phyloP scores from a whole-genome alignment of 768 basidiomycete species.

The Nevesoporus exiguus region DNA sequence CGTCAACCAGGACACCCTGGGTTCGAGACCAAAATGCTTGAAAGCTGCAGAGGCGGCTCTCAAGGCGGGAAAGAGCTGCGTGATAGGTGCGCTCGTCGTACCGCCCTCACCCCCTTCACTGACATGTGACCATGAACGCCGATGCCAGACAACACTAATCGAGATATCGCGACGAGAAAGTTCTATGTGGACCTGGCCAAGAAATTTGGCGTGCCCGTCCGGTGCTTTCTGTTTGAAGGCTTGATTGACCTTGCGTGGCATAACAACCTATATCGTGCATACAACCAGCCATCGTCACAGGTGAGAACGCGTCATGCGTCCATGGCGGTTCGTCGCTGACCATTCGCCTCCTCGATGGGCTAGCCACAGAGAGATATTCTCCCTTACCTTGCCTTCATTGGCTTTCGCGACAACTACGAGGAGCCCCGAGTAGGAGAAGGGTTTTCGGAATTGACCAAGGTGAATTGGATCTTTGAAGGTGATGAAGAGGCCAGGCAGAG shows the following conservation, averaged over 20 bases:
- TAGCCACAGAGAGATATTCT: conserved; percentile 51
- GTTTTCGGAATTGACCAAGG: conserved; percentile 66
- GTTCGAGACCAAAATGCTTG: conserved; percentile 72
- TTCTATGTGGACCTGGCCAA: conserved; percentile 68
- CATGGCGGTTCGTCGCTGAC: conserved; percentile 1
- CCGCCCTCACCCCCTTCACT: no score
- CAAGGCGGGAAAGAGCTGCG: conserved; percentile 57
- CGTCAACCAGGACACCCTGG: conserved; percentile 83
- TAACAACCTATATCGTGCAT: conserved; percentile 88
- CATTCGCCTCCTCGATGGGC: neutral
- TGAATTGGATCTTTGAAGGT: conserved; percentile 82
- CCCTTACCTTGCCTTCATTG: conserved; percentile 56
- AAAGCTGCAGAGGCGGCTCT: conserved; percentile 57
- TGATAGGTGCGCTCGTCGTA: conserved; percentile 58
- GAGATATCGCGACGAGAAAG: conserved; percentile 63
- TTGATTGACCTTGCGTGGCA: conserved; percentile 86
- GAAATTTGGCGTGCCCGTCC: conserved; percentile 47
- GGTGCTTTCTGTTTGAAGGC: conserved; percentile 75
- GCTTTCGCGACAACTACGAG: conserved; percentile 61
- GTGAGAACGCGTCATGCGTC: conserved; percentile 2
- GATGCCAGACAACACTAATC: conserved; percentile 84
- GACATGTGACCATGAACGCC: neutral
- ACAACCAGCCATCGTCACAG: conserved; percentile 45
- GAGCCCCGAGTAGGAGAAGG: conserved; percentile 69
- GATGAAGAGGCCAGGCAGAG: conserved; percentile 60